A percentile compares a stretch with the other conserved stretches of the same genome.
phyloP scores from a whole-genome alignment of 1,284 basidiomycete species.

The Grifola frondosa region DNA sequence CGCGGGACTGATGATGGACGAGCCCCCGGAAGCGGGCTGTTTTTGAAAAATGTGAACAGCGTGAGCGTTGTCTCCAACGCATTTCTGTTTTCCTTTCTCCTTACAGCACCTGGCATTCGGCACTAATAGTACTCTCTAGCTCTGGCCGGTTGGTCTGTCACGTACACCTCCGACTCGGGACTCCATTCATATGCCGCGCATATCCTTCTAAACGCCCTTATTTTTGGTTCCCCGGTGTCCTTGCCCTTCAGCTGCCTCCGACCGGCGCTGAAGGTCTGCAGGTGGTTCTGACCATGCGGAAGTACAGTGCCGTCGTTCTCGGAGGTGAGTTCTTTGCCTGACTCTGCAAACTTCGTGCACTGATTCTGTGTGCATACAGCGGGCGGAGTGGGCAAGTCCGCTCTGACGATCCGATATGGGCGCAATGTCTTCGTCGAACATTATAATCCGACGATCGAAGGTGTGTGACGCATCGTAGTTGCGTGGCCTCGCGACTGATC shows the following conservation, averaged over 20 bases:
- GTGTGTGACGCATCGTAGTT: conserved; percentile 33
- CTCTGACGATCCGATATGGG: conserved; percentile 70
- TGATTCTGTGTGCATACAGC: conserved; percentile 40
- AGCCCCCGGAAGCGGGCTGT: no score
- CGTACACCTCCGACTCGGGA: no score
- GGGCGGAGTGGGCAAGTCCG: conserved; percentile 84
- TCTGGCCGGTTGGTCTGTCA: no score
- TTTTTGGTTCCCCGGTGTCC: not conserved
- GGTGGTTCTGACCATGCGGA: conserved; percentile 44
- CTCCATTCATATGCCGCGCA: not conserved
- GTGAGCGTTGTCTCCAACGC: no score
- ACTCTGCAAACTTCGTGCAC: no score
- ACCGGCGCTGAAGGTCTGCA: not conserved
- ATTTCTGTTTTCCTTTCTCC: no score
- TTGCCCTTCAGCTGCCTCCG: not conserved
- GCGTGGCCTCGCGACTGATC: conserved; percentile 5
- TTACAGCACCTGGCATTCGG: no score
- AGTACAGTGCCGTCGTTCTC: conserved; percentile 75
- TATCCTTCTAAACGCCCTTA: not conserved
- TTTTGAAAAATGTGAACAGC: no score
- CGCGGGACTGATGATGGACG: no score
- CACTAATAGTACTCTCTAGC: no score
- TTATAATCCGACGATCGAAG: conserved; percentile 85
- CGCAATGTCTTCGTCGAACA: conserved; percentile 71
- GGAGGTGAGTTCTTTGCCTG: conserved; percentile 54